Evolutionary conservation across 345 rosid genomes (phyloP).

Genomic region (Corymbia maculata): DNA sequence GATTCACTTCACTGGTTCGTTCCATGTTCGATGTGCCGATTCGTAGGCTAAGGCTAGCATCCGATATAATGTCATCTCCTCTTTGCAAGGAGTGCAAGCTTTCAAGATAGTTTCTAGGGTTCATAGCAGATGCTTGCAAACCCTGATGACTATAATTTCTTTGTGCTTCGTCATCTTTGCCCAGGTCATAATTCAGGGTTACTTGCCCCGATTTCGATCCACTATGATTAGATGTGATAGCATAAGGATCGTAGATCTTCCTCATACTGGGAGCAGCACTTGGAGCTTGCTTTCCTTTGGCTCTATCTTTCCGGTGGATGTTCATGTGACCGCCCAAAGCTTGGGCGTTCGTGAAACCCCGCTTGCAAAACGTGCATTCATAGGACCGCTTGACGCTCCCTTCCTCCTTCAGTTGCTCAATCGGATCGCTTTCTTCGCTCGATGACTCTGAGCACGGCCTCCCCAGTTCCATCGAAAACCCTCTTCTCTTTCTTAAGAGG

Average conservation of each 20-base stretch:
- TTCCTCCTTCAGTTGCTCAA: conserved; percentile 10
- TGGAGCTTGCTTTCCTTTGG: conserved; percentile 20
- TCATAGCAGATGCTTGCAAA: not conserved
- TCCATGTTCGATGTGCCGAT: not conserved
- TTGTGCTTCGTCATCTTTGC: not conserved
- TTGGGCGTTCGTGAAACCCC: conserved; percentile 93
- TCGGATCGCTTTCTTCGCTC: conserved; percentile 17
- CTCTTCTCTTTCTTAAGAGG: not conserved
- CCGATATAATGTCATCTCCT: not conserved
- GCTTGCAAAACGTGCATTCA: conserved; percentile 73
- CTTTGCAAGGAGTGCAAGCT: not conserved
- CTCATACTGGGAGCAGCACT: not conserved
- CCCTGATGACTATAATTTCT: not conserved
- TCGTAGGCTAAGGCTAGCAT: not conserved
- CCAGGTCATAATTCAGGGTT: not conserved
- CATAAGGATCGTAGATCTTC: not conserved
- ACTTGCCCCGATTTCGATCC: not conserved
- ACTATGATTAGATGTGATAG: not conserved
- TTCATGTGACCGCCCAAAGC: conserved; percentile 97
- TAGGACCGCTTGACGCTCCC: conserved; percentile 34
- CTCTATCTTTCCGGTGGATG: conserved; percentile 80
- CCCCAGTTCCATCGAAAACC: not conserved
- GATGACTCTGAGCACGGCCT: not conserved
- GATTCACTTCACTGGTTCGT: not conserved
- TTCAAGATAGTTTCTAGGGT: not conserved